Percentiles rank a stretch among this genome's conserved stretches.
phyloP scores from a whole-genome alignment of 73 alveolate species.

The Effrenium voratum region DNA sequence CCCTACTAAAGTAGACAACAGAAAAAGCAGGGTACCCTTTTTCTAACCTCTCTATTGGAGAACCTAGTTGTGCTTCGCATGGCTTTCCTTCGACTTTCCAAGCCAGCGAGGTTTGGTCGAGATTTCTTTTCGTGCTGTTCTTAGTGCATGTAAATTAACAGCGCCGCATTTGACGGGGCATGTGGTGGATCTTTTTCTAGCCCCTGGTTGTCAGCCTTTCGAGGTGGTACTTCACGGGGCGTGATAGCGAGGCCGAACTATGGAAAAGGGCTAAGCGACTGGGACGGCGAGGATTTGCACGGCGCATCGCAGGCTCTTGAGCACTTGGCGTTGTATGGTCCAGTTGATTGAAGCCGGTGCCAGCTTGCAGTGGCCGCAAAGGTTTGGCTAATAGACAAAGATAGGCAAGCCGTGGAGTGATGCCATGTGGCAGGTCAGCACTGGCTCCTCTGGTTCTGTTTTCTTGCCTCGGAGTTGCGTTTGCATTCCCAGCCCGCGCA shows the following conservation, averaged over 20 bases:
- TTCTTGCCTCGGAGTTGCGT: background rate
- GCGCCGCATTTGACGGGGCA: background rate
- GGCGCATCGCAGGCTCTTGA: background rate
- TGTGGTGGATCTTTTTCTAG: background rate
- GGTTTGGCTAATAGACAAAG: no score
- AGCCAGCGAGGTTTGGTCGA: constrained; percentile 33
- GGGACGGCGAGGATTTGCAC: background rate
- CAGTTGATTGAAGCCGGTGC: no score
- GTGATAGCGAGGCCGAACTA: constrained; percentile 74
- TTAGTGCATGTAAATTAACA: background rate
- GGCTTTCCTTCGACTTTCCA: background rate
- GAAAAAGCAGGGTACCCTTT: no score
- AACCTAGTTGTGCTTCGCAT: background rate
- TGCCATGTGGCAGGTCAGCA: no score
- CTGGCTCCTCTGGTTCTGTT: no score
- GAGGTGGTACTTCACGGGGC: constrained; percentile 91
- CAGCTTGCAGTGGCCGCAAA: no score
- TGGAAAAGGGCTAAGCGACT: constrained; percentile 27
- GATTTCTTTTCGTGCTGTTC: constrained; percentile 38
- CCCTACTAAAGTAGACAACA: no score
- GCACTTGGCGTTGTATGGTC: no score
- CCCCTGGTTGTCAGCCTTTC: background rate
- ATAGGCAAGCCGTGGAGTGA: no score
- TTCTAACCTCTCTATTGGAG: no score
- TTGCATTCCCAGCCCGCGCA: background rate